Base-by-base conservation (phyloP, 2,329 filamentous ascomycete genomes). In the Xylaria digitata region DNA sequence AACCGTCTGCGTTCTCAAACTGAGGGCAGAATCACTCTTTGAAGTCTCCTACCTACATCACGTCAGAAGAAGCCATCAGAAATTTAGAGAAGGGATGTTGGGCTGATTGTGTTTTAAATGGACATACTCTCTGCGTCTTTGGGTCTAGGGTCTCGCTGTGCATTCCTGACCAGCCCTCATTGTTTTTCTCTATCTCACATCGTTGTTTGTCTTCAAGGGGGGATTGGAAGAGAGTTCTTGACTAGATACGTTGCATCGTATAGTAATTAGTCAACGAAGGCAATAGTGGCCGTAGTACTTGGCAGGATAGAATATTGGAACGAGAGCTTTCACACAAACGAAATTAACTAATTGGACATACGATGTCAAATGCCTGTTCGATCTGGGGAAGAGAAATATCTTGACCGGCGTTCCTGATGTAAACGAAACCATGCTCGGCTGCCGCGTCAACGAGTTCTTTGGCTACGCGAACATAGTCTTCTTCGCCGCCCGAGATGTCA, bases 91-190 rank as follows among this genome's bases (percentile, higher is more conserved):
- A 32, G 49, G 49, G 53, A 50, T 54, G 45, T n/a, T 32, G 13
- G 30, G 8, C 26, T 53, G n/a, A 3, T 49, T 26, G 34, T 4
- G 15, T 45, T 46, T 17, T n/a, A 4, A 46, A 30, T 50, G 23
- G 8, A 77, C 81, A 75, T 83, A 92, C 92, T 79, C 89, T 88
- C 78, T 97, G 94, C 63, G 89, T 89, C 72, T 89, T 88, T 2
- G 94, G 93, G 77, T 98, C 95, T 11, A 98, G 82, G 0, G 91
- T 95, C 81, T 99, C 95, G 13, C 89, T 88, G 75, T 95, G 91
- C 91, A 97, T 94, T 17, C 89, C 89, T 1, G 92, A 88, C 94
- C 94, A 99, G 66, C 95, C 96, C 48, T 89, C 88, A 76, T 98
- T 98, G 82, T 96, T 85, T 32, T 89, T 88, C 73, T 89, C 85